Conservation (phyloP, 176 grass and related monocot genomes). For the Carex littledalei region DNA sequence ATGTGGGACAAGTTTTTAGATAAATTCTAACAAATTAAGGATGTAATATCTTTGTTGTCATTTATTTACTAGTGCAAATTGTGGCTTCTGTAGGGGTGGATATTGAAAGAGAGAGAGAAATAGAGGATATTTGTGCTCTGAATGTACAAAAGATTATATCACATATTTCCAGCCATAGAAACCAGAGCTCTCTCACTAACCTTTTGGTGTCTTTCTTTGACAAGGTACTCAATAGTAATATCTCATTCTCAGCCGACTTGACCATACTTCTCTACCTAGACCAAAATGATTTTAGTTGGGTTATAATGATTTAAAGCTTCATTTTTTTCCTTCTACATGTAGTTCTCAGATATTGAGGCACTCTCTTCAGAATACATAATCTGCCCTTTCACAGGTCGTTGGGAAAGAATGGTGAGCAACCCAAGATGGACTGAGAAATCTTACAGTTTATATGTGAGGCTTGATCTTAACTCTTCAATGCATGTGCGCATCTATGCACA, state of each 20-base stretch:
- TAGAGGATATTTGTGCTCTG: conserved; percentile 52
- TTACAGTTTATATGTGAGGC: conserved; percentile 58
- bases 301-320: conserved; percentile 11
- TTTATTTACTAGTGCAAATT: conserved; percentile 16
- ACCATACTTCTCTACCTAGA: conserved; percentile 7
- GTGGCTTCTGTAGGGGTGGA: conserved; percentile 30
- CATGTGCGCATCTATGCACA: background rate
- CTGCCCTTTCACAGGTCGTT: conserved; percentile 56
- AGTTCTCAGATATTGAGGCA: conserved; percentile 45
- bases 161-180: conserved; percentile 34
- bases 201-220: conserved; percentile 68
- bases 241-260: background rate
- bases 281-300: background rate
- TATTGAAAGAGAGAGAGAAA: conserved; percentile 31
- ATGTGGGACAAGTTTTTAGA: background rate
- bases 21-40: background rate
- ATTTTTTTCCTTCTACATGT: conserved; percentile 23
- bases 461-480: background rate
- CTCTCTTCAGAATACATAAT: conserved; percentile 44
- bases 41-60: background rate
- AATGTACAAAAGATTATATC: conserved; percentile 59
- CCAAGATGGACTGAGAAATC: conserved; percentile 33
- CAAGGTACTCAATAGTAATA: conserved; percentile 40
- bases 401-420: conserved; percentile 31
- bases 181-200: conserved; percentile 52